Evolutionary conservation across 2,329 filamentous ascomycete species (phyloP).

Genomic region (Cytospora mali): DNA sequence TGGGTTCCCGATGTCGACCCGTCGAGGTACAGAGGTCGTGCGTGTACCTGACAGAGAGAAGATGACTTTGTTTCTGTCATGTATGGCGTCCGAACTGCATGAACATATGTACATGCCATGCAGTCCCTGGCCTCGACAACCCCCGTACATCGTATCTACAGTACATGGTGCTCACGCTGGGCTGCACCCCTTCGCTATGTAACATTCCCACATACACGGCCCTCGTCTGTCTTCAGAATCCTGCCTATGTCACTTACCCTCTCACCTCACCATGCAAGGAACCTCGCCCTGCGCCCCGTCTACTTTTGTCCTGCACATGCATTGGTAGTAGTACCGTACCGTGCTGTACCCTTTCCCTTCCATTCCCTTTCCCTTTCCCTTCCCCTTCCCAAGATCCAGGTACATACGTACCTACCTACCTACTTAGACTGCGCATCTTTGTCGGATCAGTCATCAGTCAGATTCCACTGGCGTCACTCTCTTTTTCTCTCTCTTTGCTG

Average conservation of each 20-base stretch:
- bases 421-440: constrained; percentile 24
- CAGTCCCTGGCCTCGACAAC: constrained; percentile 8
- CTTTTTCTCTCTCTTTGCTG: constrained; percentile 11
- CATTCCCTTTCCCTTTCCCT: background rate
- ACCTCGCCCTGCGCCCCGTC: constrained; percentile 28
- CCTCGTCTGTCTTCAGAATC: constrained; percentile 22
- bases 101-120: constrained; percentile 16
- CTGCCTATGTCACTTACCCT: constrained; percentile 24
- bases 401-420: too few relatives aligned
- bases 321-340: constrained; percentile 11
- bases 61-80: constrained; percentile 6
- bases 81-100: constrained; percentile 9
- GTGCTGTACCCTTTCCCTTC: background rate
- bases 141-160: constrained; percentile 22
- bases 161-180: constrained; percentile 18
- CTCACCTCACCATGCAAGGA: constrained; percentile 20
- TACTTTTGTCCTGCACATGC: constrained; percentile 27
- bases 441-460: constrained; percentile 30
- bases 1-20: constrained; percentile 7
- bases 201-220: constrained; percentile 18
- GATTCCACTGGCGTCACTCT: constrained; percentile 25
- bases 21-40: constrained; percentile 7
- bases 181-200: constrained; percentile 16
- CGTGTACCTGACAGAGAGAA: constrained; percentile 16
- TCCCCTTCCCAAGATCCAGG: constrained; percentile 18